Conservation (phyloP, 2,329 filamentous ascomycete species). For the Bipolaris zeicola region DNA sequence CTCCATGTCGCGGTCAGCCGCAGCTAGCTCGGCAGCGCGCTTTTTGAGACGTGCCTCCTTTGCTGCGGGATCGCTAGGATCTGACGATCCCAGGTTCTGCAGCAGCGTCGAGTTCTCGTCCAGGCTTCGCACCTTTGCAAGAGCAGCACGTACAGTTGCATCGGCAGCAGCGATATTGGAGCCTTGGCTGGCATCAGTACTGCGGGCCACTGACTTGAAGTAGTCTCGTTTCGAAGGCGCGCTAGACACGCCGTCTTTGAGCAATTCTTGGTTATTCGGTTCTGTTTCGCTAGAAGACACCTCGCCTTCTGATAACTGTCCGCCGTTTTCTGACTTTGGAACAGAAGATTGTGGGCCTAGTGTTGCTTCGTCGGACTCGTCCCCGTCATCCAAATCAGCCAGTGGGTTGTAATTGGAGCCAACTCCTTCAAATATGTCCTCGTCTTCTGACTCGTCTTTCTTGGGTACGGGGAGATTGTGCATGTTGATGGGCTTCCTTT, state of each 20-base stretch:
- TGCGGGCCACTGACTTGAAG: constrained; percentile 22
- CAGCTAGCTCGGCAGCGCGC: constrained; percentile 68
- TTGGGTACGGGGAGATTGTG: constrained; percentile 43
- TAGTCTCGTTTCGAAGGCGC: constrained; percentile 29
- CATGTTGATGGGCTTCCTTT: constrained; percentile 52
- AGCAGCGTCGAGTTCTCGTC: constrained; percentile 54
- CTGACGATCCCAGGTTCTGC: constrained; percentile 40
- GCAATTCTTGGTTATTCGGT: constrained; percentile 7
- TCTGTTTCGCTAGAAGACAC: constrained; percentile 5
- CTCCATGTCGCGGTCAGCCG: constrained; percentile 78
- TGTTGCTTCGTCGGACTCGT: constrained; percentile 19
- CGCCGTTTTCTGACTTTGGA: neutral
- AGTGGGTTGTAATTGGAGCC: constrained; percentile 66
- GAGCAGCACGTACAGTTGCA: constrained; percentile 78
- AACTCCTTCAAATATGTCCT: constrained; percentile 67
- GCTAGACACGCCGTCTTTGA: constrained; percentile 4
- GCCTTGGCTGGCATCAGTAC: constrained; percentile 33
- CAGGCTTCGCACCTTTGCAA: constrained; percentile 73
- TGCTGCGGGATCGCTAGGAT: constrained; percentile 48
- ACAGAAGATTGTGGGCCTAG: neutral
- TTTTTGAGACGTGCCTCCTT: constrained; percentile 70
- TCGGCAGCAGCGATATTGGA: constrained; percentile 61
- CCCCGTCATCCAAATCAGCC: constrained; percentile 57
- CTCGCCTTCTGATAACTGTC: neutral
- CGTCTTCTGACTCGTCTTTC: constrained; percentile 56